Base-by-base conservation (phyloP, 768 basidiomycete genomes). In the Phylloporus sp. region DNA sequence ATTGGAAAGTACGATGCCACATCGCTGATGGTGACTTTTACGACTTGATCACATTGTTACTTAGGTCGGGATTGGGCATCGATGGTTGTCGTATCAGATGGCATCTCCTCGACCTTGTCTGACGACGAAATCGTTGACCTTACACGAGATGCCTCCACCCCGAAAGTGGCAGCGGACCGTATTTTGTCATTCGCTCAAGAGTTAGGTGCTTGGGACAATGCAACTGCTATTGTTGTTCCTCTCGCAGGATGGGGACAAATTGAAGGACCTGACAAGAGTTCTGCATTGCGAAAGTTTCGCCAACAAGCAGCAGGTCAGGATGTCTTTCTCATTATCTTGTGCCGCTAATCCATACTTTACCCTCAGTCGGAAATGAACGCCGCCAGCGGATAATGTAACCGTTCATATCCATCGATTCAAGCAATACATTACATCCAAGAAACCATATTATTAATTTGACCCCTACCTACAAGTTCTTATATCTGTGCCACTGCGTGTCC, bases 101-200 rank as follows among this genome's bases (percentile, higher is more conserved):
- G 96, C 6, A 78, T 98, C 39, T 89, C 92, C 2, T 90, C 90
- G 28, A 78, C 89, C 37, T 75, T 96, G 34, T 93, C 93, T 1
- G 93, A 98, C 63, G 87, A 90, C 51, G 96, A 99, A 69, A 85
- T 99, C 50, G 81, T 90, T 26, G 96, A 98, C 64, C 80, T 99
- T 35, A 86, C 84, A 6, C 76, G 93, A 40, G 73, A 74, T 36
- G 80, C 85, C 7, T 62, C 69, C 9, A 79, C 82, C 56, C 95
- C 95, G 0, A 82, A 80, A 58, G 67, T 69, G 24, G 94, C 91
- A n/a, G 94, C 95, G 4, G 75, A 85, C 24, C 75, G 77, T 13
- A 92, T 98, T 34, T 69, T 97, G 6, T 69, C 81, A 18, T 97
- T 91, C 60, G 85, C 90, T 1, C 87, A 97, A 67, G 90, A 93